Evolutionary conservation across 2,329 filamentous ascomycete genomes (phyloP).

Genomic region (Hirsutella thompsonii): DNA sequence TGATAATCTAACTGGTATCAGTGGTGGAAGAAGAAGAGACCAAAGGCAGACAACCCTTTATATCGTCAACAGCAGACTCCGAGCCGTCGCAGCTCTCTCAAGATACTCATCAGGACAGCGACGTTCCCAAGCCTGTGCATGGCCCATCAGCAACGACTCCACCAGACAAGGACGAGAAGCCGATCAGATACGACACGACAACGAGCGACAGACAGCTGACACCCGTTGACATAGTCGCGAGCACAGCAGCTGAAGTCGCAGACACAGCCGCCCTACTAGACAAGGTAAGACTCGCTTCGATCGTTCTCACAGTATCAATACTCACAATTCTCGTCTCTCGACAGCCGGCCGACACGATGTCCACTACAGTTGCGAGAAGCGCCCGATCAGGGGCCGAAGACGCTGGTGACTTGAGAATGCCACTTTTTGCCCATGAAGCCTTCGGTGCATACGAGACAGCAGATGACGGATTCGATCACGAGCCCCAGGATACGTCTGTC

Average conservation of each 20-base stretch:
- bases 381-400: background rate
- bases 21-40: slow-evolving; percentile 4
- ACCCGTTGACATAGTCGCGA: too few species aligned
- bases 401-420: slow-evolving; percentile 8
- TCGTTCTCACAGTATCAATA: too few species aligned
- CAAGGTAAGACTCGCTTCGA: too few species aligned
- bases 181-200: too few species aligned
- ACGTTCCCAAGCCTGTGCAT: background rate
- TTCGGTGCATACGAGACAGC: slow-evolving; percentile 26
- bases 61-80: slow-evolving; percentile 3
- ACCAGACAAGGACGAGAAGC: too few species aligned
- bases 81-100: slow-evolving; percentile 1
- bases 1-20: slow-evolving; percentile 1
- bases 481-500: slow-evolving; percentile 8
- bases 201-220: too few species aligned
- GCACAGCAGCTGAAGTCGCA: too few species aligned
- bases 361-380: too few species aligned
- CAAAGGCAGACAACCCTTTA: slow-evolving; percentile 7
- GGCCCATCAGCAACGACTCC: too few species aligned
- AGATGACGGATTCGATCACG: slow-evolving; percentile 18
- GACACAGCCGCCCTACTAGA: too few species aligned
- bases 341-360: too few species aligned
- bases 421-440: slow-evolving; percentile 34
- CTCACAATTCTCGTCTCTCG: too few species aligned
- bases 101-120: slow-evolving; percentile 1